Percentiles rank a stretch among this genome's conserved stretches.
Conservation (phyloP, 331 rosid species). For the Prunus yedoensis region DNA sequence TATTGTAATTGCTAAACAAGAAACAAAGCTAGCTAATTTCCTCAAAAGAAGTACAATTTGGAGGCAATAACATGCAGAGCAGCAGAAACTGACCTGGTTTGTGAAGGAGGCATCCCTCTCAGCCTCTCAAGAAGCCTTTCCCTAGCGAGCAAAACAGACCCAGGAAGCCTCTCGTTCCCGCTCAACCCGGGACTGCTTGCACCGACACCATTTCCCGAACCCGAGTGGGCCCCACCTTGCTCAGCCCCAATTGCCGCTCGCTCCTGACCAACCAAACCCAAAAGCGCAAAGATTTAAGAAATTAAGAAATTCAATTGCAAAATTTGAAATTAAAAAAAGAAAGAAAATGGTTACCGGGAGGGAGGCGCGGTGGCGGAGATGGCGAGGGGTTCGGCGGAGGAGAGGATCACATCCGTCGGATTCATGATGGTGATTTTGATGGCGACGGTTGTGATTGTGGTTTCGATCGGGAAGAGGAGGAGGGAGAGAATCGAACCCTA, state of each 20-base stretch:
- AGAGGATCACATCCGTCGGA: slow-evolving; percentile 42
- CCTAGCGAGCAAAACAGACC: slow-evolving; percentile 74
- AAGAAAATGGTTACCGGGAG: slow-evolving; percentile 17
- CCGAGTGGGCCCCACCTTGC: slow-evolving; percentile 27
- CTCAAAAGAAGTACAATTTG: background rate
- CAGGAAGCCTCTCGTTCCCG: slow-evolving; percentile 69
- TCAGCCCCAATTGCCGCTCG: slow-evolving; percentile 44
- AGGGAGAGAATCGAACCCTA: slow-evolving; percentile 40
- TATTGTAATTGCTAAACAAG: background rate
- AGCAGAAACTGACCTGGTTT: slow-evolving; percentile 52
- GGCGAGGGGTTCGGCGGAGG: slow-evolving; percentile 47
- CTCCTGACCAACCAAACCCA: slow-evolving; percentile 36
- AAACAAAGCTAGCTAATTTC: background rate
- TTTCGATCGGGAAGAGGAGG: slow-evolving; percentile 32
- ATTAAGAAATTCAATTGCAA: background rate
- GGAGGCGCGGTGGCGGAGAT: slow-evolving; percentile 40
- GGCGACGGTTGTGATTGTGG: slow-evolving; percentile 25
- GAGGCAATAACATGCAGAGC: background rate
- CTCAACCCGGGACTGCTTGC: slow-evolving; percentile 30
- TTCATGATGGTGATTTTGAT: slow-evolving; percentile 36
- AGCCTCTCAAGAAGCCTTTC: slow-evolving; percentile 84
- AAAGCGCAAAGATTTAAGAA: background rate
- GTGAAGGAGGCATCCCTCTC: slow-evolving; percentile 60
- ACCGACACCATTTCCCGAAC: slow-evolving; percentile 29
- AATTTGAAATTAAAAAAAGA: background rate